Evolutionary conservation across 305 asterid genomes (phyloP), one percentile per base, ranked within the genome.

Genomic region (Plantago lanceolata): DNA sequence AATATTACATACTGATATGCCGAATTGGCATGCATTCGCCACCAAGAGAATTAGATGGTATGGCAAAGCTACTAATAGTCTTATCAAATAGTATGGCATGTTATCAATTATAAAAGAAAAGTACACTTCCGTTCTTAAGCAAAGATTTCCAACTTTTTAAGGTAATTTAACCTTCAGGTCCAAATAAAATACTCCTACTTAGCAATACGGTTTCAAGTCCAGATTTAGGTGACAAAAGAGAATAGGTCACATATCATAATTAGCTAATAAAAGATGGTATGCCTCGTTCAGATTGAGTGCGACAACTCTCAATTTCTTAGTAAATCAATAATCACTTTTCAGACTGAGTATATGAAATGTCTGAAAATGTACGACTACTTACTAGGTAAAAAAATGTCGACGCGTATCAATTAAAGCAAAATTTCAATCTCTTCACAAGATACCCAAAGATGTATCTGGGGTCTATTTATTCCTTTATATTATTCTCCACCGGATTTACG

Each of bases 191-290:
- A 14, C 9, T n/a, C 18, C n/a, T 21, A 21, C 43, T 54, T 54
- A n/a, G 19, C 28, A 24, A 24, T 53, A 28, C 6, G 15, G 16
- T 55, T 28, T 29, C 20, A 1, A 3, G 43, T 31, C 21, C 43
- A 55, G 16, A 12, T n/a, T 53, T 56, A 40, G 45, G 61, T 28
- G 61, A 29, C 11, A 16, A n/a, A n/a, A n/a, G 60, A 14, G 44
- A 28, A 28, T 8, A 55, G 19, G 15, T 15, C 6, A 55, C 14
- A 16, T 55, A 55, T 15, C 35, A 9, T 16, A 56, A 0, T 16
- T 40, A n/a, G 0, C 21, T 56, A 29, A 6, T 29, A 56, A 56
- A 56, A 19, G 44, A 56, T 29, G 24, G 7, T 15, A 56, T 8
- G 4, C 19, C 11, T 56, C n/a, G 61, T 40, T 35, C 47, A 13